Percentiles rank a stretch among this genome's conserved stretches.
Evolutionary conservation across 2,329 filamentous ascomycete genomes (phyloP).

Genomic region (Corniculantispora saksenae): DNA sequence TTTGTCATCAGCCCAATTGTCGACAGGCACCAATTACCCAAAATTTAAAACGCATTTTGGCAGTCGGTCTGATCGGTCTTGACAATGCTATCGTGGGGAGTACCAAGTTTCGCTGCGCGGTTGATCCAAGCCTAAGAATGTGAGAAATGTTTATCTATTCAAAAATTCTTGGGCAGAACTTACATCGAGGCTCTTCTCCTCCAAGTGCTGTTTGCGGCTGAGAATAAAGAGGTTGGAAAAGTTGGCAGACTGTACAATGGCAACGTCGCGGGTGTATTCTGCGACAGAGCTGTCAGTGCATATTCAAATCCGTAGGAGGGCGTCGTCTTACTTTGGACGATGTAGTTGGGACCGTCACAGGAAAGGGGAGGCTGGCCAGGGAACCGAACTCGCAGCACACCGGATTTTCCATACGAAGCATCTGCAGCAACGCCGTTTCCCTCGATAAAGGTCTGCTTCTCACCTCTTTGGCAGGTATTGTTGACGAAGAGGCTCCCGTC

Average conservation of each 20-base stretch:
- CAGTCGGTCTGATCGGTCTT: slow-evolving; percentile 32
- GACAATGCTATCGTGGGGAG: slow-evolving; percentile 28
- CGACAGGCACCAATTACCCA: too few species aligned
- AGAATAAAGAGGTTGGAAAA: slow-evolving; percentile 36
- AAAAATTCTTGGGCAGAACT: slow-evolving; percentile 1
- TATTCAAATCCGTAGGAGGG: too few species aligned
- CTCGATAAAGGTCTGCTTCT: slow-evolving; percentile 31
- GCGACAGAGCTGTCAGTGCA: neutral
- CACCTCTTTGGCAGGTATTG: slow-evolving; percentile 32
- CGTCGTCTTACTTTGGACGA: slow-evolving; percentile 30
- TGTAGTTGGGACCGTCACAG: slow-evolving; percentile 36
- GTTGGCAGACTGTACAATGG: slow-evolving; percentile 35
- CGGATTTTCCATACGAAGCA: slow-evolving; percentile 31
- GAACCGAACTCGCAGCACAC: slow-evolving; percentile 34
- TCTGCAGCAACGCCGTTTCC: slow-evolving; percentile 31
- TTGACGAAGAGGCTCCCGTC: slow-evolving; percentile 34
- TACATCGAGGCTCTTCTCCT: slow-evolving; percentile 31
- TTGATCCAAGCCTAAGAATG: slow-evolving; percentile 28
- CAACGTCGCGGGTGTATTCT: slow-evolving; percentile 35
- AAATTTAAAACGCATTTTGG: slow-evolving; percentile 10
- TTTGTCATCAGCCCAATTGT: too few species aligned
- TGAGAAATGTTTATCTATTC: neutral
- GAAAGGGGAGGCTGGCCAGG: slow-evolving; percentile 30
- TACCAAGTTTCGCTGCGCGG: slow-evolving; percentile 28
- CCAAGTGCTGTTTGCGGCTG: slow-evolving; percentile 32